These are phyloP conservation scores for Metschnikowia borealis DNA, from an alignment of 805 yeast species.

Conservation along the genomic window DNA sequence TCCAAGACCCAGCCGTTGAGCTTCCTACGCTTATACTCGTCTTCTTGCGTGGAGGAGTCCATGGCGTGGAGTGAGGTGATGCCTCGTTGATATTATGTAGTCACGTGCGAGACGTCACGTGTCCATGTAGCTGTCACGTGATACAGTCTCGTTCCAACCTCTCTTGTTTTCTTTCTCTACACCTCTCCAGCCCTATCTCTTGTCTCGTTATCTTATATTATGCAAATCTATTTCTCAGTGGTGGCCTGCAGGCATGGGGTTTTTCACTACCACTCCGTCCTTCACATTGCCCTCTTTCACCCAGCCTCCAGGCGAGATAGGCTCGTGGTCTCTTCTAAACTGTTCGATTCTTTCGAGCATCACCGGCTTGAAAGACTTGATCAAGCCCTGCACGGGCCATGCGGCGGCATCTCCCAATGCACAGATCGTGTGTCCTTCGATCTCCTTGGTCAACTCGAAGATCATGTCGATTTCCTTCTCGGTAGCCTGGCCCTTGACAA, in stretches of 20 bases:
- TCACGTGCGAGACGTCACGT: not conserved
- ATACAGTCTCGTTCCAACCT: no score
- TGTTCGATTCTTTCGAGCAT: conserved; percentile 72
- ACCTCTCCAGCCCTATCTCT: not conserved
- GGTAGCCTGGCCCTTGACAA: conserved; percentile 73
- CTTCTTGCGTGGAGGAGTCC: not conserved
- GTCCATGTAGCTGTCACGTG: not conserved
- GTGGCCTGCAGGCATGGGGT: conserved; percentile 49
- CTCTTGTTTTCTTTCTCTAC: no score
- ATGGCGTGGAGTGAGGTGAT: not conserved
- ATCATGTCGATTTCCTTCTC: conserved; percentile 82
- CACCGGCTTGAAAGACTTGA: conserved; percentile 78
- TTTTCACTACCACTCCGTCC: conserved; percentile 62
- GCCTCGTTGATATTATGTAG: no score
- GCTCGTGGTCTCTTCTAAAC: conserved; percentile 48
- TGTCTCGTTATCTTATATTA: not conserved
- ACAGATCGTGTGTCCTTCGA: conserved; percentile 90
- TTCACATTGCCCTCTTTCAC: conserved; percentile 51
- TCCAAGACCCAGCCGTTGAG: conserved; percentile 15
- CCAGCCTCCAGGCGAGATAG: conserved; percentile 76
- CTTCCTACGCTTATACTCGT: conserved; percentile 4
- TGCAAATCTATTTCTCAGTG: conserved; percentile 15
- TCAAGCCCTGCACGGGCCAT: conserved; percentile 90
- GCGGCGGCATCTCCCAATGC: conserved; percentile 93
- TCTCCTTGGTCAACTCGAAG: conserved; percentile 76